Evolutionary conservation across 306 rosid genomes (phyloP).

Genomic region (Gastrolobium bilobum): DNA sequence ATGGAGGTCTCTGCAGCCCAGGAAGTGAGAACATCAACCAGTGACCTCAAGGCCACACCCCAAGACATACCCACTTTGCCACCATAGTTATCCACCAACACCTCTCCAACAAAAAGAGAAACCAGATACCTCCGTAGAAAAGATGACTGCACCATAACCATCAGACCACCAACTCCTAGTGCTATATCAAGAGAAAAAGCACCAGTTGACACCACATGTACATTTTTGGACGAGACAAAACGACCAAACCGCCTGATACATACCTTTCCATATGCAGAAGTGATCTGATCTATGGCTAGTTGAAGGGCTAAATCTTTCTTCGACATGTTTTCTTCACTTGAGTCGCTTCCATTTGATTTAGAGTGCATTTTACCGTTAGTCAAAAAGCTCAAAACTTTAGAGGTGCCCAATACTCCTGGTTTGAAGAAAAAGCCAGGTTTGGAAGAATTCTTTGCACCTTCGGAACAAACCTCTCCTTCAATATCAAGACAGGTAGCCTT

Average conservation of each 20-base stretch:
- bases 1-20: constrained; percentile 92
- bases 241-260: too few relatives aligned
- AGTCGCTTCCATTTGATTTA: too few relatives aligned
- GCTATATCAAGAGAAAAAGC: too few relatives aligned
- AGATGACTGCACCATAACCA: constrained; percentile 73
- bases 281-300: too few relatives aligned
- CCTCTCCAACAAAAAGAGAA: constrained; percentile 92
- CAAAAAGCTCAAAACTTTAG: too few relatives aligned
- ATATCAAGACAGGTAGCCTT: constrained; percentile 60
- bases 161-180: constrained; percentile 22
- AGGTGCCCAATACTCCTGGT: too few relatives aligned
- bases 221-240: too few relatives aligned
- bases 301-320: too few relatives aligned
- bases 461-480: constrained; percentile 76
- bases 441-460: constrained; percentile 63
- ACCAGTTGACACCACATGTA: too few relatives aligned
- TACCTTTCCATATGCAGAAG: too few relatives aligned
- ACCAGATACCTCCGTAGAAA: constrained; percentile 93
- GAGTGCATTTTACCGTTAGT: too few relatives aligned
- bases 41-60: constrained; percentile 96
- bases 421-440: constrained; percentile 56
- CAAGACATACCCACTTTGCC: constrained; percentile 96
- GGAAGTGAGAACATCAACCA: constrained; percentile 88
- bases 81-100: constrained; percentile 89
- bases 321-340: too few relatives aligned